Conservation (phyloP, 1,284 basidiomycete genomes). For the Mycosarcoma mackinlayi region DNA sequence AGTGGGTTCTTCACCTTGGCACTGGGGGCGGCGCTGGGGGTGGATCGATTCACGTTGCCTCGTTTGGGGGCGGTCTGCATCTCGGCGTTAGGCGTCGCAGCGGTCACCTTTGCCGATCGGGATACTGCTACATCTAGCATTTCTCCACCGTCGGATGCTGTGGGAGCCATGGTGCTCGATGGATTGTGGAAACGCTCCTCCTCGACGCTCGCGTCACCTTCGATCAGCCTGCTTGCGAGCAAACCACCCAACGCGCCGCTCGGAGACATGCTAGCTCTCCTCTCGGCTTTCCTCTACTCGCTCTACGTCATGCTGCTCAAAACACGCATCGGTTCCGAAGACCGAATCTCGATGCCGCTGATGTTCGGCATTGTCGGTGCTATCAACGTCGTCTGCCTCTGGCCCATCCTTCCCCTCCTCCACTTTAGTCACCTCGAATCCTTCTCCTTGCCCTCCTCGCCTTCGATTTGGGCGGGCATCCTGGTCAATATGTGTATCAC, state of each 20-base stretch:
- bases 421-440: slow-evolving; percentile 81
- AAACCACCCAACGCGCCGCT: slow-evolving; percentile 50
- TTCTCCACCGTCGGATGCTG: background rate
- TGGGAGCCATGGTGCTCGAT: slow-evolving; percentile 7
- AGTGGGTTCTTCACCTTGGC: slow-evolving; percentile 92
- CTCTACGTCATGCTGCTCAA: slow-evolving; percentile 93
- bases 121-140: slow-evolving; percentile 24
- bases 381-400: slow-evolving; percentile 83
- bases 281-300: slow-evolving; percentile 76
- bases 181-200: slow-evolving; percentile 28
- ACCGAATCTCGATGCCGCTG: slow-evolving; percentile 57
- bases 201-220: background rate
- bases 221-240: background rate
- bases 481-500: slow-evolving; percentile 80
- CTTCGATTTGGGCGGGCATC: slow-evolving; percentile 76
- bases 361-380: slow-evolving; percentile 80
- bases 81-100: slow-evolving; percentile 84
- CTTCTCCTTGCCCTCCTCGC: slow-evolving; percentile 78
- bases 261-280: slow-evolving; percentile 62
- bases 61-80: slow-evolving; percentile 84
- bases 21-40: slow-evolving; percentile 83
- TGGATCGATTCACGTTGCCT: slow-evolving; percentile 80
- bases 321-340: slow-evolving; percentile 70
- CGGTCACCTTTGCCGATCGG: slow-evolving; percentile 75
- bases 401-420: slow-evolving; percentile 84